A percentile compares a stretch with the other conserved stretches of the same genome.
phyloP scores from a whole-genome alignment of 2,329 filamentous ascomycete species.

The Monilinia fructicola region DNA sequence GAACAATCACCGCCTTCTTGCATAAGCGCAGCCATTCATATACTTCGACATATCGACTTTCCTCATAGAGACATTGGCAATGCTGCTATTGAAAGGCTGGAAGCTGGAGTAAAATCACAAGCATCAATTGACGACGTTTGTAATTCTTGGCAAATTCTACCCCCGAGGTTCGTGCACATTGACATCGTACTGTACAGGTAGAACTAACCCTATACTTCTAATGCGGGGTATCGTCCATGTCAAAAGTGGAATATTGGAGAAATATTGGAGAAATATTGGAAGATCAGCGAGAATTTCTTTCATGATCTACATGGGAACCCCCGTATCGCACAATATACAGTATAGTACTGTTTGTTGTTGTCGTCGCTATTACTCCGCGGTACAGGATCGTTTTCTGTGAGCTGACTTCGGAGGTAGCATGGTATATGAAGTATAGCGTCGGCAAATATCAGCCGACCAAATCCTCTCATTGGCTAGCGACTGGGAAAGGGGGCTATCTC shows the following conservation, averaged over 20 bases:
- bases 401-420: slow-evolving; percentile 5
- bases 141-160: not conserved
- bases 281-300: not conserved
- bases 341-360: too few species aligned
- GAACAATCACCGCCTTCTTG: too few species aligned
- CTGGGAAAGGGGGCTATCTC: not conserved
- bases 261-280: not conserved
- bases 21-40: not conserved
- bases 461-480: not conserved
- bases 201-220: not conserved
- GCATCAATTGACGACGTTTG: not conserved
- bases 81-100: not conserved
- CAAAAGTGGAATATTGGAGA: slow-evolving; percentile 6
- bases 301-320: not conserved
- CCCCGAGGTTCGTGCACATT: slow-evolving; percentile 16
- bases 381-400: not conserved
- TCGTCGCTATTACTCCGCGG: not conserved
- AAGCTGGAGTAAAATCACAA: slow-evolving; percentile 6
- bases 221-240: slow-evolving; percentile 13
- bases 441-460: not conserved
- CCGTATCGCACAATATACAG: not conserved
- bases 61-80: not conserved
- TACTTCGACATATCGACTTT: not conserved
- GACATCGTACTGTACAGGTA: too few species aligned
- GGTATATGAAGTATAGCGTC: slow-evolving; percentile 9